Evolutionary conservation across 1,139 yeast species (phyloP), one percentile per base, ranked within the genome.

Genomic region (Scheffersomyces cryptocercus): DNA sequence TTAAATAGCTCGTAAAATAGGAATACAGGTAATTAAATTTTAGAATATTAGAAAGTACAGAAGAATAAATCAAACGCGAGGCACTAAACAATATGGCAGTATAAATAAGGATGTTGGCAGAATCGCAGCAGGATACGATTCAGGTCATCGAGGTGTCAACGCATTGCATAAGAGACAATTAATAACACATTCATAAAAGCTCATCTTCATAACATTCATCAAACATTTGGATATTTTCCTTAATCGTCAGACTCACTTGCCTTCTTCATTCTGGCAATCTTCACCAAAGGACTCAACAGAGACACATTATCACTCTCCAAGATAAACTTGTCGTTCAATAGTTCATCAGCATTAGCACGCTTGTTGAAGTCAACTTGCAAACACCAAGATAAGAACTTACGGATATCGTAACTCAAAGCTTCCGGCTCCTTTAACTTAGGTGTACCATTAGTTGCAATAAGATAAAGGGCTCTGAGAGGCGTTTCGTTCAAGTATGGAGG

Each of bases 401-500:
- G 80, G 61, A 93, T 77, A 26, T 75, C 78, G 32, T 78, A 71
- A 50, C 93, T 81, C 45, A 93, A 70, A 5, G 86, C 80, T 48
- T 87, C 96, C 2, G 96, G 93, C 55, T 93, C 97, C 65, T 89
- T 88, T 61, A 93, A 75, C 55, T 82, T 81, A 2, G 99, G 99
- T 3, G 97, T 93, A 33, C 99, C 99, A 59, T 89, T 93, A 1
- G 97, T 90, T 3, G 97, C 95, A 65, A 93, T 93, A 66, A 93
- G 73, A 63, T 90, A 93, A 44, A 93, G 74, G 0, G 99, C 99
- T 62, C 88, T 72, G 57, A 93, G 75, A 11, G 99, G 99, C 11
- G 97, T 88, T 63, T 93, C 99, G 58, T 91, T 90, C 64, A 93
- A 74, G 62, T 93, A 93, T 10, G 99, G 99, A 5, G 99, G 99